phyloP scores from a whole-genome alignment of 257 asterid genomes.

The Solanum clarkiae region DNA sequence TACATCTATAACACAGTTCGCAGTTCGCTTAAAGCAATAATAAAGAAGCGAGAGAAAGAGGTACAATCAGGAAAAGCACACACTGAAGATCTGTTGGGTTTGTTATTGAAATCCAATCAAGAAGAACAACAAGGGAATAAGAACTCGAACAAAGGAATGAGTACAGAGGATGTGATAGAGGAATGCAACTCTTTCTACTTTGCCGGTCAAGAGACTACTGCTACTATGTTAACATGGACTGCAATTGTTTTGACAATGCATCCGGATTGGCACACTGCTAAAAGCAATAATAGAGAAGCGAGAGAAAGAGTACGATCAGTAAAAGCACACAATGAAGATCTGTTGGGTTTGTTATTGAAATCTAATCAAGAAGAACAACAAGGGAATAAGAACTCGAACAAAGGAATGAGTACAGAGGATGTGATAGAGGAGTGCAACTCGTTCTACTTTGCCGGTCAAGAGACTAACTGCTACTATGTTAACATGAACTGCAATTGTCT shows the following conservation, averaged over 20 bases:
- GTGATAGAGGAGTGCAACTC: conserved; percentile 17
- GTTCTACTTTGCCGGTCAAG: conserved; percentile 20
- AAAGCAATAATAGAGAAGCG: background rate
- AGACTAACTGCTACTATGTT: conserved; percentile 15
- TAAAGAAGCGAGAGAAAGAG: background rate
- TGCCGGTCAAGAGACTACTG: conserved; percentile 19
- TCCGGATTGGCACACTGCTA: conserved; percentile 9
- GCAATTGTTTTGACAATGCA: conserved; percentile 7
- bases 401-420: conserved; percentile 11
- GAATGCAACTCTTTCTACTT: conserved; percentile 19
- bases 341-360: conserved; percentile 10
- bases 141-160: conserved; percentile 2
- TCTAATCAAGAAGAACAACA: background rate
- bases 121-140: background rate
- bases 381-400: background rate
- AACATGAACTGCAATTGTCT: conserved; percentile 9
- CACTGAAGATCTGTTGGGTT: conserved; percentile 6
- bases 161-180: conserved; percentile 13
- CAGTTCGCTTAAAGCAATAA: background rate
- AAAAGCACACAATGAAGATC: background rate
- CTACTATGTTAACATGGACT: conserved; percentile 15
- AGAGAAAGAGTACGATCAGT: background rate
- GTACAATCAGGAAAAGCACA: background rate
- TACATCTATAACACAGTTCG: conserved; percentile 10
- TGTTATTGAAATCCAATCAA: conserved; percentile 5